Evolutionary conservation across 306 rosid genomes (phyloP), one percentile per base, ranked within the genome.

Genomic region (Inga leiocalycina): DNA sequence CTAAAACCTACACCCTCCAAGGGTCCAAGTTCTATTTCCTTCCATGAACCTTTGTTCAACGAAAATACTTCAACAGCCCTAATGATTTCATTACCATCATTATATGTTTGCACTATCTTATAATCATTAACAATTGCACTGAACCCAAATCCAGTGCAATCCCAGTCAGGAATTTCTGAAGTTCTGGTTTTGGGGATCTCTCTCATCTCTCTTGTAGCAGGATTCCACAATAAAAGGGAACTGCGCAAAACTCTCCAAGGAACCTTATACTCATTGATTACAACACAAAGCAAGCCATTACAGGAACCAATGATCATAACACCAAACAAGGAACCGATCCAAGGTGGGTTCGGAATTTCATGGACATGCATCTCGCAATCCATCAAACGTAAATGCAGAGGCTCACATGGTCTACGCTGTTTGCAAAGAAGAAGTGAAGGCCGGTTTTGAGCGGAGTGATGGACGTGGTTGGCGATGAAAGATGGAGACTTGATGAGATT

Each of bases 281-380:
- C 4, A 35, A 71, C 56, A 20, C 82, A 83, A 3, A 77, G 4
- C 24, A 83, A 65, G 45, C 82, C 86, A 7, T 83, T 71, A 69
- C 79, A 45, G 74, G 86, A 83, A 13, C 67, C 82, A 8, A 83
- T 22, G 16, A 83, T 16, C 10, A 0, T 71, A 37, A 24, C 56
- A 41, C 0, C 7, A 0, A 2, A 20, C 4, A 8, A 56, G 12
- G 62, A 8, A 3, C 61, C 16, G 17, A 52, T 2, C 73, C 77
- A 32, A 8, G 12, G 65, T 5, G 74, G 8, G 11, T 14, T 14
- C 43, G 45, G 19, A 37, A 59, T 12, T 39, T 20, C 8, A 3
- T 4, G 30, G 1, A 9, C 15, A 30, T n/a, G 1, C 67, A 34
- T 2, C 37, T 77, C 34, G 16, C 56, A 27, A 45, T 41, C 78